Evolutionary conservation across 1,284 basidiomycete species (phyloP), one percentile per base, ranked within the genome.

Genomic region (Leccinum pallidistipes): DNA sequence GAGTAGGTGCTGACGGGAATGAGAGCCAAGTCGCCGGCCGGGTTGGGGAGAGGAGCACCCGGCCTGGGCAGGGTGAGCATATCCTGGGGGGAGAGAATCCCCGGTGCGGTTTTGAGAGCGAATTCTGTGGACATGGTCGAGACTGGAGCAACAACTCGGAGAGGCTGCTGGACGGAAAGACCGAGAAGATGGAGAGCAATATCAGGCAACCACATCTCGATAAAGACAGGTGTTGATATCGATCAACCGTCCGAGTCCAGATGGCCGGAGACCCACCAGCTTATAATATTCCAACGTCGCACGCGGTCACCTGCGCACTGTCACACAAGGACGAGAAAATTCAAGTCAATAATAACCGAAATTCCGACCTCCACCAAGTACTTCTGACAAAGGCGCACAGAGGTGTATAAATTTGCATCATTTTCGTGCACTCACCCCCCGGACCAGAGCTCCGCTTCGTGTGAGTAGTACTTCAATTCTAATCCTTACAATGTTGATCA

Each of bases 41-140:
- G 76, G 56, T 91, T 93, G 16, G 90, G 83, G 10, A 88, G 74
- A 0, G 88, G 89, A 2, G 75, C 69, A 1, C 86, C 85, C 0
- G 94, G 90, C 52, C 94, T 80, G 2, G 86, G 87, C 12, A 96
- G 81, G 62, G 84, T 73, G 34, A 94, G 79, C 74, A 95, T 80
- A 69, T 94, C 86, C 68, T 83, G 81, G 0, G 92, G 90, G 2
- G 87, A 83, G 74, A 94, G 86, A 50, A 86, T 74, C 67, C 84
- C 80, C 2, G 78, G 64, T 2, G 80, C 84, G 53, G 85, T 77
- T 68, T 83, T n/a, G n/a, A n/a, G n/a, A n/a, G n/a, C 71, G 68
- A 88, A 90, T 38, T 80, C 77, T 38, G 68, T 53, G 24, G 72
- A 57, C 75, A 77, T 79, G 50, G 66, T 64, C 27, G 71, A 58